Evolutionary conservation across 2,329 filamentous ascomycete genomes (phyloP), one percentile per base, ranked within the genome.

Genomic region (Orbilia quercus): DNA sequence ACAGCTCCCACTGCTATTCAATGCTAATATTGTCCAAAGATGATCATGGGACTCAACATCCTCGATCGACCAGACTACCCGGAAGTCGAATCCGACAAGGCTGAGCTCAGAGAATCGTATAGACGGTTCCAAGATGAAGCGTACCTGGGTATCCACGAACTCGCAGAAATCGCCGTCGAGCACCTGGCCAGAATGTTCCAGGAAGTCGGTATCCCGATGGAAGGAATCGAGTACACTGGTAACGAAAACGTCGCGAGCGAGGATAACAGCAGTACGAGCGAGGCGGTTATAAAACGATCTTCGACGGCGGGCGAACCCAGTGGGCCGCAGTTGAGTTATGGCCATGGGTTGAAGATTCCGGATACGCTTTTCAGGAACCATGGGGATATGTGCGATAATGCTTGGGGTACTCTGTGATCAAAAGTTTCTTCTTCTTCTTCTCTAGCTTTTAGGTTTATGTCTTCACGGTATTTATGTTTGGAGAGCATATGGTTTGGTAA

Each of bases 41-140:
- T 72, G 67, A 59, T 72, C 9, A 16, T 72, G 7, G 67, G 67
- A 2, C 59, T 72, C 5, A 72, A 72, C 38, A 72, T 72, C n/a
- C 16, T 65, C 44, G 67, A 65, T n/a, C 51, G 65, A 14, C 23
- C 18, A n/a, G 36, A 72, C 14, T 72, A 72, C 40, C 59, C 59
- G 5, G 67, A 72, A 36, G 16, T 65, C 36, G 67, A 64, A 50
- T 64, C 59, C 34, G 67, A 72, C 54, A 72, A 65, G 38, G 59
- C 50, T 28, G 67, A 72, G 23, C 60, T 72, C 11, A 59, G 59
- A 40, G 57, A 72, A 25, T 72, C 67, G 4, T 72, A 72, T 45
- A 16, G 51, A 4, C 45, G 67, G 12, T 72, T 72, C 53, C 59
- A 72, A 54, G 67, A 72, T 20, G 67, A 72, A 54, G 67, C 67